Evolutionary conservation across 345 rosid species (phyloP).

Genomic region (Camelina hispida): DNA sequence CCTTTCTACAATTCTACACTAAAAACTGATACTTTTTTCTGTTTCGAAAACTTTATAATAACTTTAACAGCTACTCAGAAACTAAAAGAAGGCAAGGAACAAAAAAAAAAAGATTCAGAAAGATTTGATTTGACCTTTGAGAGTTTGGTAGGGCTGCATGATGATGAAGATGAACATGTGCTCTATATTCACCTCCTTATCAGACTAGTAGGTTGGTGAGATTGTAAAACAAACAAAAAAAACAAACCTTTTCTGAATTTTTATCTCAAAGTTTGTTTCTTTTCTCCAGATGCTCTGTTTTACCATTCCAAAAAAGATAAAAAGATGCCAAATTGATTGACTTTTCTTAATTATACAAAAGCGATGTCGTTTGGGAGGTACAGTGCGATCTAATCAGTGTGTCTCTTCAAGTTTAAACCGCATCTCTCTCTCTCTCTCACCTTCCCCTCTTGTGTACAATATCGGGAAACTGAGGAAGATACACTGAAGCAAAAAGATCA

Average conservation of each 20-base stretch:
- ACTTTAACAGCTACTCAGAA: constrained; percentile 29
- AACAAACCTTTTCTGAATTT: background rate
- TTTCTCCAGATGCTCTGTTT: constrained; percentile 27
- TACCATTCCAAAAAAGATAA: constrained; percentile 4
- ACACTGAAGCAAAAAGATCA: constrained; percentile 8
- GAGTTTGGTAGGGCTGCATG: constrained; percentile 24
- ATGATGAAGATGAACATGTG: constrained; percentile 41
- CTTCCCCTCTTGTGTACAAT: background rate
- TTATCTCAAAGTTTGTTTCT: background rate
- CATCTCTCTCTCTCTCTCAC: constrained; percentile 23
- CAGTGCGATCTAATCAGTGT: constrained; percentile 1
- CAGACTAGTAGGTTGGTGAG: constrained; percentile 39
- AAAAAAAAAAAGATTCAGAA: background rate
- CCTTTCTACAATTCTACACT: background rate
- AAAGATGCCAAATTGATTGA: constrained; percentile 4
- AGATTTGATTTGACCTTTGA: constrained; percentile 38
- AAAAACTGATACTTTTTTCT: constrained; percentile 29
- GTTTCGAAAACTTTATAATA: constrained; percentile 17
- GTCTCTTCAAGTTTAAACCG: constrained; percentile 13
- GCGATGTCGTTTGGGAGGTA: constrained; percentile 23
- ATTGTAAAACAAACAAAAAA: background rate
- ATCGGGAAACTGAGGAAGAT: constrained; percentile 32
- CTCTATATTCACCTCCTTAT: constrained; percentile 26
- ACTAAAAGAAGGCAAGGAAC: background rate
- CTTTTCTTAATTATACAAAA: background rate